phyloP scores from a whole-genome alignment of 1,139 yeast genomes.

The Saccharomyces hybrid region DNA sequence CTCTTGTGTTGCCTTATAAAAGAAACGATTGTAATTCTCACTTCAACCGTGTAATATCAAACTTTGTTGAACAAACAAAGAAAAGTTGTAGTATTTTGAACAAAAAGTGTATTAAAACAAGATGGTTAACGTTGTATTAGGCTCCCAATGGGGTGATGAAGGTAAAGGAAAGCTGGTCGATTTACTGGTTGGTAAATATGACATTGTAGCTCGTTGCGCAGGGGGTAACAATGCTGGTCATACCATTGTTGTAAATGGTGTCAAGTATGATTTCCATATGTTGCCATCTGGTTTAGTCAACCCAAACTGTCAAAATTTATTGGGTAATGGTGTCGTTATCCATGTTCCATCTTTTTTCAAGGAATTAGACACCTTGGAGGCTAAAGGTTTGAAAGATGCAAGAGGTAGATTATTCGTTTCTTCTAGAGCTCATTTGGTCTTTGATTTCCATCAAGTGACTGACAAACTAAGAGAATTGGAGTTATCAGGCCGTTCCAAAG shows the following conservation, averaged over 20 bases:
- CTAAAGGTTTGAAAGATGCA: constrained; percentile 66
- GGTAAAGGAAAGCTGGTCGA: constrained; percentile 98
- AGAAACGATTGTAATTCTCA: background rate
- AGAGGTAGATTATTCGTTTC: constrained; percentile 77
- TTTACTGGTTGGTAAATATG: constrained; percentile 84
- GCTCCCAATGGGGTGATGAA: constrained; percentile 99
- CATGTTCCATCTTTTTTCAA: constrained; percentile 89
- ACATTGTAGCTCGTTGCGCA: constrained; percentile 95
- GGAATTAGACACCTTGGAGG: constrained; percentile 73
- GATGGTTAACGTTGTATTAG: constrained; percentile 69
- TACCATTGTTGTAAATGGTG: constrained; percentile 84
- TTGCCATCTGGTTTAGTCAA: constrained; percentile 94
- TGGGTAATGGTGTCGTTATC: constrained; percentile 95
- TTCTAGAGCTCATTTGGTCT: constrained; percentile 91
- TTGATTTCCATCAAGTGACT: constrained; percentile 95
- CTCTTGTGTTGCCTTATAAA: background rate
- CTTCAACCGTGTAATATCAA: background rate
- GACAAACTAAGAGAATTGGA: constrained; percentile 94
- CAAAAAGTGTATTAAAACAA: background rate
- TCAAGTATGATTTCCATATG: constrained; percentile 96
- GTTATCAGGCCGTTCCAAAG: constrained; percentile 48
- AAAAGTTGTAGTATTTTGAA: background rate
- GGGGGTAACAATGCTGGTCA: constrained; percentile 99
- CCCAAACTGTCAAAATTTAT: constrained; percentile 77
- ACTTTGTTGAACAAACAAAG: background rate